Evolutionary conservation across 129 eudicot species (phyloP).

Genomic region (Lactuca sativa): DNA sequence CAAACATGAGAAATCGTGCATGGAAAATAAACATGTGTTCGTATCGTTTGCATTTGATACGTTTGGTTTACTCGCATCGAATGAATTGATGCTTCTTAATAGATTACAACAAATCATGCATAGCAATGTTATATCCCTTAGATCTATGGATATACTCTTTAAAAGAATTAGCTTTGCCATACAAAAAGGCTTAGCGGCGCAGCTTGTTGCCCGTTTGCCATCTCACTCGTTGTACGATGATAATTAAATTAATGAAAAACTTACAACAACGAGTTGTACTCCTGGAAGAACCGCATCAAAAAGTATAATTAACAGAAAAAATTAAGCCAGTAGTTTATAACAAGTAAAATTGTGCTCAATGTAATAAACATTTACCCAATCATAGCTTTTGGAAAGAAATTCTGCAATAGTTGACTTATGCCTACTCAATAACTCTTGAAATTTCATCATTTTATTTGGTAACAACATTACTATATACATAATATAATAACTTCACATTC

Average conservation of each 20-base stretch:
- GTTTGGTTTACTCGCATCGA: too few species aligned
- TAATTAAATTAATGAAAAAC: slow-evolving; percentile 66
- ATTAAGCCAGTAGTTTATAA: slow-evolving; percentile 5
- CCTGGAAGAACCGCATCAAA: slow-evolving; percentile 55
- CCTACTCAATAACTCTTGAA: slow-evolving; percentile 86
- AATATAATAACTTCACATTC: background rate
- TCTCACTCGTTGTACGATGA: too few species aligned
- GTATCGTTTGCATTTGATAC: too few species aligned
- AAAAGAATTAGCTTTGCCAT: too few species aligned
- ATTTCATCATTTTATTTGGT: slow-evolving; percentile 10
- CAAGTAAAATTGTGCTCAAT: background rate
- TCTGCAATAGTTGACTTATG: slow-evolving; percentile 89
- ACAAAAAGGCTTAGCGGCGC: too few species aligned
- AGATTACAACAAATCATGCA: too few species aligned
- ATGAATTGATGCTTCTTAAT: too few species aligned
- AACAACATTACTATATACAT: slow-evolving; percentile 5
- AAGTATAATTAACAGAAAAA: background rate
- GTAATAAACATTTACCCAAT: slow-evolving; percentile 52
- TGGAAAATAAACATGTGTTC: too few species aligned
- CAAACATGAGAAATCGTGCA: too few species aligned
- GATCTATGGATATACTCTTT: too few species aligned
- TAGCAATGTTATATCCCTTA: too few species aligned
- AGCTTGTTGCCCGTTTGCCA: too few species aligned
- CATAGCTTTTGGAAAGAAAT: slow-evolving; percentile 79
- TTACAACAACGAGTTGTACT: slow-evolving; percentile 57